Base-by-base conservation (phyloP, 2,329 filamentous ascomycete genomes). In the Aureobasidium sp. region DNA sequence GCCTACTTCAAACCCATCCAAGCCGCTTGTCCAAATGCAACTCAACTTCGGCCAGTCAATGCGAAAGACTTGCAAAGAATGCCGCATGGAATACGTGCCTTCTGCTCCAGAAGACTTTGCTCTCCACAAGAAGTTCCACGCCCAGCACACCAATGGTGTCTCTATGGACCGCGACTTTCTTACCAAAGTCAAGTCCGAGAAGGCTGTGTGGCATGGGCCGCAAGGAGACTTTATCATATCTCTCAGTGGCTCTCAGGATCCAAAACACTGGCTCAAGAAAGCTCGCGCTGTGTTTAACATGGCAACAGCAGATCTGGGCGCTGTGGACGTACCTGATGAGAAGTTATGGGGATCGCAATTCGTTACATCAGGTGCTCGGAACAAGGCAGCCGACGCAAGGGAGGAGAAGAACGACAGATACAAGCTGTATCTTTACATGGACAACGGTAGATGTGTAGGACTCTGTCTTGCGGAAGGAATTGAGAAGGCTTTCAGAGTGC, bases 11-110 rank as follows among this genome's bases (percentile, higher is more conserved):
- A 43, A 72, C 69, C 38, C 65, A 61, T 35, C 58, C 17, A 60
- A 62, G 21, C 68, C 69, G 29, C 67, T 85, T 61, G 79, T 79
- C 53, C 84, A 86, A 67, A 83, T 83, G 75, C 81, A 84, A 65
- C 78, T 86, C 62, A 82, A 84, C 65, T 74, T 86, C 13, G 83
- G 82, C 2, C 74, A 77, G 40, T 77, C 81, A 43, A 73, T 79
- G 40, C 77, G 81, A 49, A 81, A 80, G 65, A 81, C 78, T 11
- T 88, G 85, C 71, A 74, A 75, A 38, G 75, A 74, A 2, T 88
- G 85, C 66, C 81, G 82, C 0, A 88, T 88, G 85, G 82, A 85
- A 57, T 88, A 87, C 65, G 78, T 84, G 35, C 81, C 83, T 4
- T 85, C 84, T 0, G 81, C 81, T 53, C 71, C 75, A 7, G 83